Conservation (phyloP, 371 early-diverging fungal genomes). For the Apophysomyces elegans region DNA sequence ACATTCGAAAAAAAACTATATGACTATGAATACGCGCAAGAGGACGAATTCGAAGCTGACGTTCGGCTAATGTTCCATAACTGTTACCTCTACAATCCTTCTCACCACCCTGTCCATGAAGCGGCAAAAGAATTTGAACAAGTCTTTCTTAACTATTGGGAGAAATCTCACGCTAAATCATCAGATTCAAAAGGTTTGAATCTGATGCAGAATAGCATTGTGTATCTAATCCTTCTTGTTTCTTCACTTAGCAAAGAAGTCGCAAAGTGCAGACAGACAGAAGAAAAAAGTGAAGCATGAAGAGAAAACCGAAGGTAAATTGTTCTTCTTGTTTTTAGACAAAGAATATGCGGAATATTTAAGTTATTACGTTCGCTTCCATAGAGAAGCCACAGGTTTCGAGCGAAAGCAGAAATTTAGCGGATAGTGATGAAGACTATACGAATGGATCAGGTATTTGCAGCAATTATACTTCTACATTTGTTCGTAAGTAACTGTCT, state of each 20-base stretch:
- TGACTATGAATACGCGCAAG: slow-evolving; percentile 38
- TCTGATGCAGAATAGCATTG: slow-evolving; percentile 12
- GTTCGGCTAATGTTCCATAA: slow-evolving; percentile 78
- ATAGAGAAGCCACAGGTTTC: not conserved
- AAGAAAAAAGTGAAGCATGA: slow-evolving; percentile 11
- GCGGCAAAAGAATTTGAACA: slow-evolving; percentile 62
- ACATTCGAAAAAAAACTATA: slow-evolving; percentile 87
- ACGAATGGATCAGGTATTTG: not conserved
- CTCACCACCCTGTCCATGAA: slow-evolving; percentile 67
- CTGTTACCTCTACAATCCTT: slow-evolving; percentile 92
- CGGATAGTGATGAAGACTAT: slow-evolving; percentile 8
- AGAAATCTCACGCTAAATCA: slow-evolving; percentile 52
- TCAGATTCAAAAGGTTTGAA: slow-evolving; percentile 20
- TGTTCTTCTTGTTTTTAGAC: not conserved
- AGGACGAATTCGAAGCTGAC: slow-evolving; percentile 61
- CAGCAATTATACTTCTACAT: not conserved
- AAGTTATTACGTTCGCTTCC: not conserved
- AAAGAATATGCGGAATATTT: not conserved
- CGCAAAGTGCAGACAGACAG: slow-evolving; percentile 12
- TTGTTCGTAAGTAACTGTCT: not conserved
- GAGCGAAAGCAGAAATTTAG: not conserved
- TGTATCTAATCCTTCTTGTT: not conserved
- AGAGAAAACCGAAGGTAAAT: slow-evolving; percentile 7
- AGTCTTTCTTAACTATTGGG: slow-evolving; percentile 72
- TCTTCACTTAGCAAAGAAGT: slow-evolving; percentile 5